Evolutionary conservation across 2,329 filamentous ascomycete species (phyloP).

Genomic region (Dothistroma pini): DNA sequence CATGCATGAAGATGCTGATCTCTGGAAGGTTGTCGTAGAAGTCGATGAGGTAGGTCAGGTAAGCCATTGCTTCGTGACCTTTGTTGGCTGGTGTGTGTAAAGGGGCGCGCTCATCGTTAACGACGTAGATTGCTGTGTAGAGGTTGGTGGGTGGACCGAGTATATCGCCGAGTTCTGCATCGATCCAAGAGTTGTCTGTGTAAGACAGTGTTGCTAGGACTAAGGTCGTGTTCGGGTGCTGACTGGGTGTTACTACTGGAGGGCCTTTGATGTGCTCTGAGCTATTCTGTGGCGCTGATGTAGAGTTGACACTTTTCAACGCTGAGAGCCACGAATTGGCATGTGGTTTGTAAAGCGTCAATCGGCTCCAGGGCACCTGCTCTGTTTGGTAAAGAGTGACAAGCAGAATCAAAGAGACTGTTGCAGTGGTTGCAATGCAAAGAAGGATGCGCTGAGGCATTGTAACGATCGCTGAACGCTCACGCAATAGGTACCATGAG

Average conservation of each 20-base stretch:
- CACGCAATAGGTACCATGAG: not conserved
- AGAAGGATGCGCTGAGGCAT: conserved; percentile 3
- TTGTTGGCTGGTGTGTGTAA: conserved; percentile 54
- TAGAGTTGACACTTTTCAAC: not conserved
- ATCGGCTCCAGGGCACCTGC: not conserved
- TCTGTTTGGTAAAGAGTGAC: conserved; percentile 1
- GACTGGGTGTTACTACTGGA: not conserved
- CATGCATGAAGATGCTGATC: conserved; percentile 59
- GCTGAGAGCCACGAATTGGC: not conserved
- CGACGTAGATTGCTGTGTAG: conserved; percentile 19
- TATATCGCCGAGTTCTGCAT: conserved; percentile 19
- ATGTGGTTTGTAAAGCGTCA: not conserved
- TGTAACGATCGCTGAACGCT: not conserved
- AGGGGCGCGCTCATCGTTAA: conserved; percentile 34
- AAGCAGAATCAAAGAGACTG: conserved; percentile 3
- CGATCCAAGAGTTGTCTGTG: conserved; percentile 19
- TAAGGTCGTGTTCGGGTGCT: conserved; percentile 9
- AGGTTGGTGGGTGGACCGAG: conserved; percentile 12
- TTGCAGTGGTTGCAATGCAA: not conserved
- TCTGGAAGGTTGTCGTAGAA: conserved; percentile 58
- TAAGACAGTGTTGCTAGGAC: conserved; percentile 18
- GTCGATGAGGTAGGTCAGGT: conserved; percentile 59
- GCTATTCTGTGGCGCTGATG: not conserved
- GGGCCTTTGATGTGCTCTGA: not conserved
- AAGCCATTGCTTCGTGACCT: conserved; percentile 61